Evolutionary conservation across 1,284 basidiomycete genomes (phyloP), one percentile per base, ranked within the genome.

Genomic region (Heterobasidion parviporum): DNA sequence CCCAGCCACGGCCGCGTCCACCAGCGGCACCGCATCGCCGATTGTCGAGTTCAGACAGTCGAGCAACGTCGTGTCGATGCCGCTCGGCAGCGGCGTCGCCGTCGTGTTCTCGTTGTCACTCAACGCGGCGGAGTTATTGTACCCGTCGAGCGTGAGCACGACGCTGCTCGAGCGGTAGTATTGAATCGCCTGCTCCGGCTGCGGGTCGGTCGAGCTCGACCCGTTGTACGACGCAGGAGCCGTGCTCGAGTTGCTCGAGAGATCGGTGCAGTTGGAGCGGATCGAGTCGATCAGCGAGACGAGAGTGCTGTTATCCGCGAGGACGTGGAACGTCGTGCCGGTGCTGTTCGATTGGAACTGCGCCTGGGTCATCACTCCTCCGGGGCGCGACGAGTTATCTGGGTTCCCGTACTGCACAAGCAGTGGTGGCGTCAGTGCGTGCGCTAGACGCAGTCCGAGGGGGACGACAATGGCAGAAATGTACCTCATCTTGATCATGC

Each of bases 41-140:
- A 80, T 76, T 14, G 77, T 80, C 47, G 69, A 61, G 57, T 80
- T 76, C 50, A 79, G 57, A 56, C 76, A 77, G 32, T 67, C 57
- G 48, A 80, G 62, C 50, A 78, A 58, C 2, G 65, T 67, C 41
- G 56, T 64, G 57, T 80, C 73, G 43, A 75, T 61, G 45, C 67
- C 70, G 12, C 64, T 65, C 5, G 72, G 75, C 9, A 79, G 64
- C 1, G 73, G 65, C 54, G 73, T 69, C 53, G 68, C 65, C 1
- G 71, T 57, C 0, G 65, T 63, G 7, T 44, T 44, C 41, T 44
- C 41, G 56, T 69, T 72, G 8, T 63, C 52, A 33, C 53, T 60
- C 8, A 36, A 38, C 16, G 50, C 52, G 53, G 69, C 62, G 0
- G 74, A 71, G 55, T 76, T 71, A 56, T 77, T 76, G 57, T 78